Evolutionary conservation across 2,329 filamentous ascomycete genomes (phyloP).

Genomic region (Talaromyces islandicus): DNA sequence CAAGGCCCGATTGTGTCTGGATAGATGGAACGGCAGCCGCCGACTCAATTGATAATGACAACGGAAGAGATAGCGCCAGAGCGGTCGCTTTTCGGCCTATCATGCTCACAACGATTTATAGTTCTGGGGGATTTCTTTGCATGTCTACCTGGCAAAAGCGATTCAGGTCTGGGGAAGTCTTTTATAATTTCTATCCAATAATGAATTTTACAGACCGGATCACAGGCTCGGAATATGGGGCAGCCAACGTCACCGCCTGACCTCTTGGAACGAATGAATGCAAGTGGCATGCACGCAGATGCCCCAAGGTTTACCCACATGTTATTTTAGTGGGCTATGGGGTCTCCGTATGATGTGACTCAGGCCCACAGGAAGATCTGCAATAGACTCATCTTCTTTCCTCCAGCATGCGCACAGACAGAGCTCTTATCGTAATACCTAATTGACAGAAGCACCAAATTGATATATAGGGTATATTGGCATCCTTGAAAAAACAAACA

Average conservation of each 20-base stretch:
- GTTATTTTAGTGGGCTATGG: not conserved
- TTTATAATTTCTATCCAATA: not conserved
- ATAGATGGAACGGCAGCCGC: not conserved
- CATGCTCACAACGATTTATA: not conserved
- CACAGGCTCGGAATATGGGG: not conserved
- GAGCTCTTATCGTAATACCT: not conserved
- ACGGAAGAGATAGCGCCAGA: not conserved
- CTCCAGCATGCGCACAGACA: not conserved
- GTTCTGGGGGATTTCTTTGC: not conserved
- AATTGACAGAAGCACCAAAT: too few species aligned
- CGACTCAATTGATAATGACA: not conserved
- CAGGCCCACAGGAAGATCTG: not conserved
- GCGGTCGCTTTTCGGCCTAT: not conserved
- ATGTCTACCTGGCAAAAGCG: not conserved
- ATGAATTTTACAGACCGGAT: not conserved
- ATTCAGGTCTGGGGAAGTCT: not conserved
- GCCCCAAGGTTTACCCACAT: not conserved
- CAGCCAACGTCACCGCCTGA: not conserved
- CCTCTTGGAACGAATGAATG: not conserved
- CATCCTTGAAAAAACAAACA: not conserved
- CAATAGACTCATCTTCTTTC: not conserved
- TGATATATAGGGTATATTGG: not conserved
- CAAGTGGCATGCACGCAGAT: not conserved
- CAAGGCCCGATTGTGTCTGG: not conserved
- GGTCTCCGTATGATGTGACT: too few species aligned